Conservation (phyloP, 306 rosid species). For the Malus orientalis region DNA sequence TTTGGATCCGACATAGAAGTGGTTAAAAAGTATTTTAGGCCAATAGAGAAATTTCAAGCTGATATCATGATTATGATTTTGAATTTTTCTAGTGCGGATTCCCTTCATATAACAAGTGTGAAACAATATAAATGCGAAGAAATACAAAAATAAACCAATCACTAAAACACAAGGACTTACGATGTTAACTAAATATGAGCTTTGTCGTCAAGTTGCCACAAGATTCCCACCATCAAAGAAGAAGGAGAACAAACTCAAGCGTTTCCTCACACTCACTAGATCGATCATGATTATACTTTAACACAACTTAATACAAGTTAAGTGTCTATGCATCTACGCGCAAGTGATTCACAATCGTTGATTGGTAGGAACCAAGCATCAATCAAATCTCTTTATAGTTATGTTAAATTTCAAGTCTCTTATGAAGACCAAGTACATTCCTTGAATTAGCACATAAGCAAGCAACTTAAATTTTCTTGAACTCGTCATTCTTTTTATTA, state of each 20-base stretch:
- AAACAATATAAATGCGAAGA: too few species aligned
- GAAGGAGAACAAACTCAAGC: neutral
- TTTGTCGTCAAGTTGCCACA: neutral
- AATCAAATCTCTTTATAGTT: neutral
- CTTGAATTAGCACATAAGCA: neutral
- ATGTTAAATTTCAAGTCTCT: neutral
- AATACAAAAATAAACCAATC: neutral
- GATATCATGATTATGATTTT: neutral
- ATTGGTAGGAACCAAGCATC: neutral
- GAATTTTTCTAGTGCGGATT: neutral
- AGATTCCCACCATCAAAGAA: neutral
- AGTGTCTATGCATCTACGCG: neutral
- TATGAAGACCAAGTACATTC: neutral
- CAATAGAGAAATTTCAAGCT: neutral
- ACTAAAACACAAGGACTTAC: neutral
- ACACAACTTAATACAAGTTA: too few species aligned
- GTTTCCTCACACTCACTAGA: neutral
- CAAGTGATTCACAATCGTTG: neutral
- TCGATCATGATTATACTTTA: too few species aligned
- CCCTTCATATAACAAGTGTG: too few species aligned
- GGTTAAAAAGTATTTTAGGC: neutral
- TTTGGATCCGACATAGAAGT: too few species aligned
- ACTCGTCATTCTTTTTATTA: neutral
- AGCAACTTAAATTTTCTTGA: neutral
- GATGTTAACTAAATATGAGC: neutral